Evolutionary conservation across 2,329 filamentous ascomycete genomes (phyloP).

Genomic region (Phialocephala subalpina): DNA sequence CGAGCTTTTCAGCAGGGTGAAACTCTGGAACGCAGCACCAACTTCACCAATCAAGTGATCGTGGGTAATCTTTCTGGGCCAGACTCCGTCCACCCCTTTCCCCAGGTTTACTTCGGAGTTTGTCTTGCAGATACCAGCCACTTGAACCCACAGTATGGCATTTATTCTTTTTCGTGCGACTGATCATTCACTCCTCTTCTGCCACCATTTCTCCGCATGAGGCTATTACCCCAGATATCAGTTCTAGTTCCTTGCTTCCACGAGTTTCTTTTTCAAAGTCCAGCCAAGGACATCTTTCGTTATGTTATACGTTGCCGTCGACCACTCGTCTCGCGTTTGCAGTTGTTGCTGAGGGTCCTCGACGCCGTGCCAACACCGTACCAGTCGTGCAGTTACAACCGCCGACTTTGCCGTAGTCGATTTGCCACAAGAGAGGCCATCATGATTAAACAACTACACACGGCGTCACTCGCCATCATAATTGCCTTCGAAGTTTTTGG

Average conservation of each 20-base stretch:
- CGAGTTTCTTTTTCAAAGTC: constrained; percentile 2
- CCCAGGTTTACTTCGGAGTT: neutral
- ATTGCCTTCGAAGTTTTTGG: constrained; percentile 26
- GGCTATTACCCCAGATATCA: neutral
- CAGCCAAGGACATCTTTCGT: neutral
- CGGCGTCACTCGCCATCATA: constrained; percentile 28
- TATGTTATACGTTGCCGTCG: neutral
- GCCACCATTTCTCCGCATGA: constrained; percentile 6
- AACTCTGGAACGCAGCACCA: neutral
- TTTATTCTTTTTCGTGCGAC: neutral
- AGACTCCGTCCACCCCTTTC: neutral
- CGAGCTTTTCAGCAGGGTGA: neutral
- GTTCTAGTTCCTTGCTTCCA: neutral
- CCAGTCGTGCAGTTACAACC: neutral
- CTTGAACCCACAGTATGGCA: neutral
- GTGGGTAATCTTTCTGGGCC: neutral
- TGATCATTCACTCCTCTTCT: constrained; percentile 10
- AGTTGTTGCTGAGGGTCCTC: neutral
- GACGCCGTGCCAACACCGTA: neutral
- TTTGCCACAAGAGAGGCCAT: neutral
- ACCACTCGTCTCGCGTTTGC: neutral
- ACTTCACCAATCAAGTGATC: constrained; percentile 1
- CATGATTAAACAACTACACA: constrained; percentile 43
- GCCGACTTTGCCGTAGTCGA: too few species aligned
- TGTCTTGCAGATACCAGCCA: neutral